These are phyloP conservation scores for Acacia crassicarpa DNA, from an alignment of 306 rosid genomes.

Conservation along the genomic window DNA sequence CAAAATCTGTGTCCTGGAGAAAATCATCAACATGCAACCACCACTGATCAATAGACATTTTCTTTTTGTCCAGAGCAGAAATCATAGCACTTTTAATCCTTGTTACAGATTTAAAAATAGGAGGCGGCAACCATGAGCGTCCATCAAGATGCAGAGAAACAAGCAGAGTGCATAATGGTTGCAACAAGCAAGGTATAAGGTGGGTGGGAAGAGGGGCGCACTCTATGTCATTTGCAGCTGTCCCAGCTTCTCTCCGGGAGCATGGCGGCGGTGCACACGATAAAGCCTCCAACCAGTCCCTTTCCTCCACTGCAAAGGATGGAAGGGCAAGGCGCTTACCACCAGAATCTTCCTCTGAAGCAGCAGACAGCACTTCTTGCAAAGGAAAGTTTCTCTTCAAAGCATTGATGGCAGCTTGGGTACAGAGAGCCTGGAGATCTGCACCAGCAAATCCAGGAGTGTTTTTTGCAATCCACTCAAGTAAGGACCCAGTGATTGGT, in stretches of 20 bases:
- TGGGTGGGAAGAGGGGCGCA: slow-evolving; percentile 85
- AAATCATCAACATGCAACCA: slow-evolving; percentile 76
- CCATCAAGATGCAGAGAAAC: slow-evolving; percentile 81
- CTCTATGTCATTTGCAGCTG: slow-evolving; percentile 83
- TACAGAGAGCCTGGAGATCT: slow-evolving; percentile 98
- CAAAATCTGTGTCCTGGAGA: slow-evolving; percentile 63
- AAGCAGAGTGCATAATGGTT: slow-evolving; percentile 72
- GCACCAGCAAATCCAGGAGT: slow-evolving; percentile 98
- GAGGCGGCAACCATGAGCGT: slow-evolving; percentile 67
- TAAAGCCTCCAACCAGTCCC: slow-evolving; percentile 96
- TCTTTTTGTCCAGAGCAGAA: slow-evolving; percentile 63
- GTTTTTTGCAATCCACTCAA: slow-evolving; percentile 76
- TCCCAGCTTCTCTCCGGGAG: slow-evolving; percentile 92
- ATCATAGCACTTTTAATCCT: slow-evolving; percentile 63
- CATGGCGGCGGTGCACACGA: slow-evolving; percentile 78
- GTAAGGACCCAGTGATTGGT: slow-evolving; percentile 73
- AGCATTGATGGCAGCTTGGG: slow-evolving; percentile 89
- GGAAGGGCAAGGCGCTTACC: slow-evolving; percentile 71
- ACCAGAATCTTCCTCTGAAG: slow-evolving; percentile 52
- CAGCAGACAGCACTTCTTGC: slow-evolving; percentile 71
- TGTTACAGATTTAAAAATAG: slow-evolving; percentile 62
- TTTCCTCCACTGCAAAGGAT: slow-evolving; percentile 87
- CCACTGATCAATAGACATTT: slow-evolving; percentile 66
- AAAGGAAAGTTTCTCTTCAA: slow-evolving; percentile 95
- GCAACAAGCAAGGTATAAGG: slow-evolving; percentile 78